Evolutionary conservation across 2,329 filamentous ascomycete species (phyloP).

Genomic region (Fusarium domesticum): DNA sequence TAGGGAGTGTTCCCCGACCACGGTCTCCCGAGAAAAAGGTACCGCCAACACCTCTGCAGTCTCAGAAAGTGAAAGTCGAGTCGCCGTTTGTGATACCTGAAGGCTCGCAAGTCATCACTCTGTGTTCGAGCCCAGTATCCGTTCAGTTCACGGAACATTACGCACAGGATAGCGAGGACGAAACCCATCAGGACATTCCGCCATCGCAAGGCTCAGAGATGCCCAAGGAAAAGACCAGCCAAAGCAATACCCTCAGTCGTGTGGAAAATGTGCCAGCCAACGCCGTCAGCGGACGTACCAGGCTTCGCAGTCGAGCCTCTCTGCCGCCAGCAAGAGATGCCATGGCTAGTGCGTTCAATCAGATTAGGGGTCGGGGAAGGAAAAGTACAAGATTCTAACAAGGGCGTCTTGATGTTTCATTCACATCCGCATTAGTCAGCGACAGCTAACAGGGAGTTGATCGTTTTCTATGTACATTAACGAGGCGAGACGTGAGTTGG

Average conservation of each 20-base stretch:
- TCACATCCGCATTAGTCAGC: not conserved
- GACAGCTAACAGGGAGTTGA: not conserved
- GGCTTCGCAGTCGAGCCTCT: slow-evolving; percentile 13
- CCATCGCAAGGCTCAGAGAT: slow-evolving; percentile 19
- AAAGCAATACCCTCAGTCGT: slow-evolving; percentile 19
- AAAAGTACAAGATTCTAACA: slow-evolving; percentile 20
- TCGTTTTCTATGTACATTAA: not conserved
- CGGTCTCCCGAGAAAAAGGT: slow-evolving; percentile 2
- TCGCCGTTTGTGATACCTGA: slow-evolving; percentile 28
- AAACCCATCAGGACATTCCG: slow-evolving; percentile 20
- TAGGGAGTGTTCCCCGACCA: slow-evolving; percentile 1
- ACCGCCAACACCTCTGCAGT: slow-evolving; percentile 10
- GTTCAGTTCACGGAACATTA: slow-evolving; percentile 20
- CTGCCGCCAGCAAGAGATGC: slow-evolving; percentile 17
- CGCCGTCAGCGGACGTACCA: slow-evolving; percentile 1
- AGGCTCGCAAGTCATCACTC: slow-evolving; percentile 33
- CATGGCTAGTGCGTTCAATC: slow-evolving; percentile 23
- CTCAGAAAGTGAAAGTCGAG: slow-evolving; percentile 13
- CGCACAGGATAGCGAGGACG: slow-evolving; percentile 22
- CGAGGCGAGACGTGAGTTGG: no score
- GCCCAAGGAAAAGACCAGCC: slow-evolving; percentile 19
- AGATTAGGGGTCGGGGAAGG: slow-evolving; percentile 24
- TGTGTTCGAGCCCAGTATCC: slow-evolving; percentile 30
- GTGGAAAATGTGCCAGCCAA: slow-evolving; percentile 21
- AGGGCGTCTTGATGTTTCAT: slow-evolving; percentile 3